phyloP scores from a whole-genome alignment of 495 filamentous ascomycete species.

The Sporormia fimetaria region DNA sequence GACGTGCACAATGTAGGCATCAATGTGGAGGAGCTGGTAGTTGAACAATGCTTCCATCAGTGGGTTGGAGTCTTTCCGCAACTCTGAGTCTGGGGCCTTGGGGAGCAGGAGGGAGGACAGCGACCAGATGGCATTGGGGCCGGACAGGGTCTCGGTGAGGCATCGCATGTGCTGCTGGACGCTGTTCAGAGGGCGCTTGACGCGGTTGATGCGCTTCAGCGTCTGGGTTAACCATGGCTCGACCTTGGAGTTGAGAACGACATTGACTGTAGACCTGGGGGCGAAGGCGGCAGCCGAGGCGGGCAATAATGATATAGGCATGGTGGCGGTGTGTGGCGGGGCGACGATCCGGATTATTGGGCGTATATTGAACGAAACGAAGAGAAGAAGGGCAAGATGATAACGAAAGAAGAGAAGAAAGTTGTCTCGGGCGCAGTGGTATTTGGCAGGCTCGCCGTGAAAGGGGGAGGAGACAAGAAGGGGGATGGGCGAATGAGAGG shows the following conservation, averaged over 20 bases:
- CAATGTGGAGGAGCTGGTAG: conserved; percentile 86
- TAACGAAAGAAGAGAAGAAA: conserved; percentile 37
- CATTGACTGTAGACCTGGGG: conserved; percentile 84
- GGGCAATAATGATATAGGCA: conserved; percentile 86
- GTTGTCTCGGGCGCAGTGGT: conserved; percentile 36
- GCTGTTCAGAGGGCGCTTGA: conserved; percentile 97
- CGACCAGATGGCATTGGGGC: conserved; percentile 87
- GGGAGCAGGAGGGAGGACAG: conserved; percentile 87
- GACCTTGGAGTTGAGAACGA: conserved; percentile 87
- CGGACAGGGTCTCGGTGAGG: conserved; percentile 90
- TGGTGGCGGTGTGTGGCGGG: conserved; percentile 41
- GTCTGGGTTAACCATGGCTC: conserved; percentile 97
- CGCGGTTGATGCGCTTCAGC: conserved; percentile 90
- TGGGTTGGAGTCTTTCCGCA: conserved; percentile 75
- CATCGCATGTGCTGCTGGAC: conserved; percentile 94
- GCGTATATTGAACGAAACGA: conserved; percentile 27
- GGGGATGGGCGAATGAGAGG: conserved; percentile 34
- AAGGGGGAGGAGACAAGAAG: conserved; percentile 26
- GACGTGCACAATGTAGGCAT: conserved; percentile 97
- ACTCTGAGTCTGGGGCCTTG: conserved; percentile 79
- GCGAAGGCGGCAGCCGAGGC: conserved; percentile 96
- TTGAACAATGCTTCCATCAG: conserved; percentile 86
- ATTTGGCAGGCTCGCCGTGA: conserved; percentile 39
- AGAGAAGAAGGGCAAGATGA: conserved; percentile 28
- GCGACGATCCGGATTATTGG: conserved; percentile 17